These are phyloP conservation scores for Cladophialophora bantiana DNA, from an alignment of 2,329 filamentous ascomycete genomes.

Conservation along the genomic window DNA sequence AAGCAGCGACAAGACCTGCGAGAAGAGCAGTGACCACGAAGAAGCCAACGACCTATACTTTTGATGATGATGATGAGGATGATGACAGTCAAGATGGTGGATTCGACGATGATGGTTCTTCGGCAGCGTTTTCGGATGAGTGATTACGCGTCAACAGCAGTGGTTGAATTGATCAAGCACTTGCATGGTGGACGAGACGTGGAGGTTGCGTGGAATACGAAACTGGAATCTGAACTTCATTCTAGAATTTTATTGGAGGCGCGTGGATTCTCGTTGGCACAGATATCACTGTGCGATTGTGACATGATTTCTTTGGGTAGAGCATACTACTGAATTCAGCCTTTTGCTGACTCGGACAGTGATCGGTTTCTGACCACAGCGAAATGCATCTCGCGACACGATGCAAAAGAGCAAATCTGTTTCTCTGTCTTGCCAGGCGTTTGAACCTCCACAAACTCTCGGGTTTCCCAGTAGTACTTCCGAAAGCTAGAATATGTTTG, in stretches of 20 bases:
- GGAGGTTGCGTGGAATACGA: neutral
- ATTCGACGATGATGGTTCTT: conserved; percentile 29
- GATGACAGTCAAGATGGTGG: conserved; percentile 26
- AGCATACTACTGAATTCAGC: neutral
- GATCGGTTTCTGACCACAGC: neutral
- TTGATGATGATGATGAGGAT: conserved; percentile 40
- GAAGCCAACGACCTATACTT: conserved; percentile 52
- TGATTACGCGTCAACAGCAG: conserved; percentile 1
- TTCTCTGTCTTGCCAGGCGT: neutral
- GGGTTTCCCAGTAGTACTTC: neutral
- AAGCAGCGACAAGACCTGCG: conserved; percentile 48
- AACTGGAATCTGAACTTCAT: neutral
- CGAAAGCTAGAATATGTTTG: neutral
- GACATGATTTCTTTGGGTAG: neutral
- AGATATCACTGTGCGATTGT: neutral
- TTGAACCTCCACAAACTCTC: neutral
- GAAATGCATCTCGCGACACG: neutral
- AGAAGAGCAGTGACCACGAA: conserved; percentile 51
- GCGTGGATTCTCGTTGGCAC: neutral
- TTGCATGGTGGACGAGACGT: neutral
- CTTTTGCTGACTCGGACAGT: conserved; percentile 3
- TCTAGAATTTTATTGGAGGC: neutral
- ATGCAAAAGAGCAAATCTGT: neutral
- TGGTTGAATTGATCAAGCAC: neutral
- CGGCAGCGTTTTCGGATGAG: conserved; percentile 30